These are phyloP conservation scores for Trichoderma reesei DNA, from an alignment of 495 filamentous ascomycete species.

Conservation along the genomic window DNA sequence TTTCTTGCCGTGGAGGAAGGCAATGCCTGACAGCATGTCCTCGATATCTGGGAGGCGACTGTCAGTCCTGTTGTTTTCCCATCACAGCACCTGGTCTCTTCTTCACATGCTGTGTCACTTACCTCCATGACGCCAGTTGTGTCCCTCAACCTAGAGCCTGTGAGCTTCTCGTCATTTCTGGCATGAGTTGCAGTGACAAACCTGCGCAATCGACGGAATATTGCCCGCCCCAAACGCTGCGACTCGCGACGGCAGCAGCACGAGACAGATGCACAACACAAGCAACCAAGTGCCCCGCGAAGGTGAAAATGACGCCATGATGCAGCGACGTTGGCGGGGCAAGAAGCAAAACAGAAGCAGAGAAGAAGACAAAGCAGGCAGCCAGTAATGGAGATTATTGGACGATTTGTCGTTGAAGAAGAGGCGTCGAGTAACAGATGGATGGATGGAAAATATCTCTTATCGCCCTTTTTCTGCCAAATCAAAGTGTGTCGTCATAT, in stretches of 20 bases:
- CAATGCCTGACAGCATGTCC: slow-evolving; percentile 82
- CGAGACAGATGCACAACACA: slow-evolving; percentile 39
- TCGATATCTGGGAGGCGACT: slow-evolving; percentile 50
- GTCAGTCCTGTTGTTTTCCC: neutral
- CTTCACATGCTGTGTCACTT: slow-evolving; percentile 12
- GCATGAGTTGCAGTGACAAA: neutral
- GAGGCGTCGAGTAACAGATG: too few species aligned
- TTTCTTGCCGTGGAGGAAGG: slow-evolving; percentile 83
- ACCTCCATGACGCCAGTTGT: slow-evolving; percentile 91
- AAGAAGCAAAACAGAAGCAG: neutral
- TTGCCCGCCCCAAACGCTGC: slow-evolving; percentile 91
- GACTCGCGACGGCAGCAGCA: slow-evolving; percentile 53
- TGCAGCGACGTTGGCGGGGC: neutral
- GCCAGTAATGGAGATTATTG: too few species aligned
- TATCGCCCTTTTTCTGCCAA: neutral
- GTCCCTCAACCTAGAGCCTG: slow-evolving; percentile 56
- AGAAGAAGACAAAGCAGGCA: too few species aligned
- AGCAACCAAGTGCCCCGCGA: slow-evolving; percentile 33
- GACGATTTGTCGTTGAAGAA: too few species aligned
- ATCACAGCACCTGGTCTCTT: neutral
- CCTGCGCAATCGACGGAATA: slow-evolving; percentile 80
- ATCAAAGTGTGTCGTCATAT: neutral
- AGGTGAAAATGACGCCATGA: slow-evolving; percentile 31
- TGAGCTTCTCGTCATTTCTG: neutral
- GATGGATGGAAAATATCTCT: too few species aligned